Base-by-base conservation (phyloP, 257 asterid species). In the Solanum bukasovii region DNA sequence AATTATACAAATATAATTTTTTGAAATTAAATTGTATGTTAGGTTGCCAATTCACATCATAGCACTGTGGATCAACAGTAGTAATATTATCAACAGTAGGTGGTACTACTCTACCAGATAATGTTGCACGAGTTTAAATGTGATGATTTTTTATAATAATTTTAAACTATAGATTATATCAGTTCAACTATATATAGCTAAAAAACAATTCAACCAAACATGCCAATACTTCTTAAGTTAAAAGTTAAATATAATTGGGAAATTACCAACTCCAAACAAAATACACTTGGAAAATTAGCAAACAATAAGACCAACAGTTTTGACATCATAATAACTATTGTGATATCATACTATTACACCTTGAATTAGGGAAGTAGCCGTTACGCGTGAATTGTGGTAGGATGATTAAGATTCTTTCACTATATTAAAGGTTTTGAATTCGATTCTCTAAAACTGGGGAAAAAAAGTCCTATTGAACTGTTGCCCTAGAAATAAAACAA, bases 381-480 rank as follows among this genome's bases (percentile, higher is more conserved):
- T 44, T 44, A 44, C 33, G 6, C 27, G 8, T 65, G 33, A 13
- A 11, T 11, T 65, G 3, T 65, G 1, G 0, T 65, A 12, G 33
- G 4, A 65, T 0, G 9, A 11, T 25, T 65, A 0, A 18, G 0
- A 52, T 52, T 52, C 1, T 52, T 52, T 52, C 10, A 52, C 9
- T 52, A 0, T 6, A 52, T 52, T 52, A 52, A 52, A 52, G 1
- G 0, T 65, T 12, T 65, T 11, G 34, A 5, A 11, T n/a, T 65
- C 0, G 18, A 52, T 52, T 0, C 1, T 0, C 10, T 18, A 5
- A 52, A 18, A 52, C 21, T 52, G n/a, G 0, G 1, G 2, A 18
- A 14, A 52, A 14, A 38, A 9, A 40, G 0, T 6, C 63, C 9
- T 20, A 6, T 65, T 65, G 2, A n/a, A 65, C 18, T n/a, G 16